Base-by-base conservation (phyloP, 768 basidiomycete species). In the Leccinum boreale region DNA sequence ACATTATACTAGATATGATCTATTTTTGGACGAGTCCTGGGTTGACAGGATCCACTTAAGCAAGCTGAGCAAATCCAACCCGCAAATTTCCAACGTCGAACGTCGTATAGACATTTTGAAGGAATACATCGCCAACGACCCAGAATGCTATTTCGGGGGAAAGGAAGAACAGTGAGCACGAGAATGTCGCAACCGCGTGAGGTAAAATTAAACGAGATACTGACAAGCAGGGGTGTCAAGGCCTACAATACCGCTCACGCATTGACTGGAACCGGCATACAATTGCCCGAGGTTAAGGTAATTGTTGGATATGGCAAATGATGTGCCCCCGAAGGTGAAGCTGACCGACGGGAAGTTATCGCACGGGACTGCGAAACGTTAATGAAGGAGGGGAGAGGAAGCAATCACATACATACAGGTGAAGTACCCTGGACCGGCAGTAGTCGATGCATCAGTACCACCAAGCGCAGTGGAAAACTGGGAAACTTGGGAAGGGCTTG, bases 361-460 rank as follows among this genome's bases (percentile, higher is more conserved):
- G 31, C 50, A 50, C 14, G 50, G 50, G 19, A 50, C 50, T 50
- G 3, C 10, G 5, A 29, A 17, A 19, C n/a, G 21, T 50, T 19
- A 19, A 29, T 23, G 19, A 23, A n/a, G 11, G 19, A n/a, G 14
- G 19, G 3, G 31, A 11, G 31, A 15, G 11, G 15, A 50, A 31
- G n/a, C 7, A 26, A 33, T 10, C 11, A 19, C 7, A 21, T 14
- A 31, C 50, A 33, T 23, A 50, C 67, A 59, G 5, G 76, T 74
- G 60, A 80, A 77, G 50, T 56, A 67, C 31, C 76, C 75, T 1
- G 44, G 1, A 1, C 67, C 71, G 14, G 56, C 49, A 2, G 55
- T 52, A 15, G 45, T 45, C 2, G 65, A 56, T 24, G 65, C 65
- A 48, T 65, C 50, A 5, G 54, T 57, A 19, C 72, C 74, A 36